Percentiles rank a stretch among this genome's conserved stretches.
These are phyloP conservation scores for Colletotrichum tanaceti DNA, from an alignment of 2,329 filamentous ascomycete genomes.

Conservation along the genomic window DNA sequence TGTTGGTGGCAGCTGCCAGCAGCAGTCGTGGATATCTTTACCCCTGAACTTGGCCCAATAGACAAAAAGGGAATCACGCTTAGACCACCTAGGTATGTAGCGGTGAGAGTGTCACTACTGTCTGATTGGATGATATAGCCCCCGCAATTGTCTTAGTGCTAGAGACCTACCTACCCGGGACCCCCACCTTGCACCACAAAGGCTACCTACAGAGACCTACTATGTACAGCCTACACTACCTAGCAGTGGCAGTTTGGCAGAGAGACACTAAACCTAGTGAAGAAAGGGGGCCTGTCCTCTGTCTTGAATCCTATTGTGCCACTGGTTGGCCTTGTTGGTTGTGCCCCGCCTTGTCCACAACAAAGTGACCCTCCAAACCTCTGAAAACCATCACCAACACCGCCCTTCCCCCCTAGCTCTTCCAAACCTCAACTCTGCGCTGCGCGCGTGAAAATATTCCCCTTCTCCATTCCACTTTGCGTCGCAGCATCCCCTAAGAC, in stretches of 20 bases:
- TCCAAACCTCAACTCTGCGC: slow-evolving; percentile 47
- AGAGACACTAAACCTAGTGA: slow-evolving; percentile 35
- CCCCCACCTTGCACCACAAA: neutral
- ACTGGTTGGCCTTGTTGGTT: slow-evolving; percentile 42
- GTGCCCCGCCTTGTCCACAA: slow-evolving; percentile 48
- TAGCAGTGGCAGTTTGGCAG: neutral
- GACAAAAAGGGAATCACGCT: slow-evolving; percentile 23
- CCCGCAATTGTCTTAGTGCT: slow-evolving; percentile 25
- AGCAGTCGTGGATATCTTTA: slow-evolving; percentile 29
- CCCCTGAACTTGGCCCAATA: slow-evolving; percentile 39
- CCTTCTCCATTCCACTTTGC: slow-evolving; percentile 41
- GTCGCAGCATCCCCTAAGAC: slow-evolving; percentile 42
- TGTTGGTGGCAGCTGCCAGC: slow-evolving; percentile 35
- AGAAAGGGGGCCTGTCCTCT: slow-evolving; percentile 31
- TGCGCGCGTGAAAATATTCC: slow-evolving; percentile 50
- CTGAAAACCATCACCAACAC: slow-evolving; percentile 51
- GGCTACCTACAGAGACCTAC: slow-evolving; percentile 36
- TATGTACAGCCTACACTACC: too few relatives aligned
- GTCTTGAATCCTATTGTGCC: slow-evolving; percentile 37
- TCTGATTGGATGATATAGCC: slow-evolving; percentile 10
- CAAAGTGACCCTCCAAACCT: slow-evolving; percentile 45
- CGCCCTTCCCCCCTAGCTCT: slow-evolving; percentile 45
- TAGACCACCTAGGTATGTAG: slow-evolving; percentile 42
- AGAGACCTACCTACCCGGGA: slow-evolving; percentile 24
- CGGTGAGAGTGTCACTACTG: slow-evolving; percentile 44